Base-by-base conservation (phyloP, 2,329 filamentous ascomycete species). In the Colletotrichum australisinense region DNA sequence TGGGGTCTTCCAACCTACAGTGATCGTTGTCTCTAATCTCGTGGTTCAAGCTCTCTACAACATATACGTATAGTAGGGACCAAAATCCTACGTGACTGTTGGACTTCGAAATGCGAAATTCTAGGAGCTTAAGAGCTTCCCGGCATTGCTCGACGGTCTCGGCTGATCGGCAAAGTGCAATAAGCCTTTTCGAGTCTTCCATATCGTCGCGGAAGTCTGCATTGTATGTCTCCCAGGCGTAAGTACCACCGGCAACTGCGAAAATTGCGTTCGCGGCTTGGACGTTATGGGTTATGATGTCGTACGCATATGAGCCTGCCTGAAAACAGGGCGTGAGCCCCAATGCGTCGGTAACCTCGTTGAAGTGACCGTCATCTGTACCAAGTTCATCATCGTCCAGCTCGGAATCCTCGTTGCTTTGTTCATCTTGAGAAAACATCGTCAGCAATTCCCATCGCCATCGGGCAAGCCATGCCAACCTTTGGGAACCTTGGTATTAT, bases 91-190 rank as follows among this genome's bases (percentile, higher is more conserved):
- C n/a, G 30, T 7, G 12, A 24, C 30, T 8, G 60, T 1, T 24
- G 12, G 28, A 4, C 22, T 49, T 19, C 5, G 9, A n/a, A 9
- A 56, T 11, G 4, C 35, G 7, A 12, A 9, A 16, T 22, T 67
- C n/a, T 4, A 62, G 28, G 16, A 68, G 9, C 5, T 30, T 28
- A 7, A 69, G 26, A 2, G 53, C 35, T 9, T 1, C 5, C 14
- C 30, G 32, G 9, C 67, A 69, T 7, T 65, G 60, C 2, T 59
- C 42, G 12, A 19, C 22, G 1, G 55, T 66, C 35, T 63, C 69
- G n/a, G 69, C 69, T 30, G 69, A 67, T 16, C 63, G 56, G 46
- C 46, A 56, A 2, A 67, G 35, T 11, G 69, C 26, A 11, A 35
- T 26, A 16, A 62, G 12, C 32, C 12, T 35, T 8, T 32, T 32